phyloP scores from a whole-genome alignment of 768 basidiomycete genomes.

The Scleroderma bovista region DNA sequence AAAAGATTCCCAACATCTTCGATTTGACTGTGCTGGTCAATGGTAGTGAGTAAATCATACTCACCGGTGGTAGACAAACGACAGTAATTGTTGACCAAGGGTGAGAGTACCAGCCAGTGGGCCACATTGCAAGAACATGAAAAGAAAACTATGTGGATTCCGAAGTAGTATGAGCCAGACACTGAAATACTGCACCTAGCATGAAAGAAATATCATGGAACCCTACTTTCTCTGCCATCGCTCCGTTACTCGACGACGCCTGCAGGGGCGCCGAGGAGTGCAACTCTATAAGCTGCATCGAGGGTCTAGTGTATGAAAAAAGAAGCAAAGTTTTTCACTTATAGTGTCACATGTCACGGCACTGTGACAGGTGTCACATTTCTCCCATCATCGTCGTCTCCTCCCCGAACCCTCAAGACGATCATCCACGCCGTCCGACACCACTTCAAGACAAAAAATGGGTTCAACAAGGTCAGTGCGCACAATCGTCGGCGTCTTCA shows the following conservation, averaged over 20 bases:
- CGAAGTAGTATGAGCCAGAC: too few relatives aligned
- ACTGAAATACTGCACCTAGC: too few relatives aligned
- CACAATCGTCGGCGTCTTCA: background rate
- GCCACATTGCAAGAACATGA: too few relatives aligned
- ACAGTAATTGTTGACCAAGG: too few relatives aligned
- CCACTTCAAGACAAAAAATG: slow-evolving; percentile 49
- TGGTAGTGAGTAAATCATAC: too few relatives aligned
- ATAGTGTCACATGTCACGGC: slow-evolving; percentile 16
- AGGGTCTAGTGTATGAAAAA: slow-evolving; percentile 21
- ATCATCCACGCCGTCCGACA: slow-evolving; percentile 19
- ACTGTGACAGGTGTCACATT: slow-evolving; percentile 26
- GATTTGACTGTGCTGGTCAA: too few relatives aligned
- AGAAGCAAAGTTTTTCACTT: slow-evolving; percentile 2
- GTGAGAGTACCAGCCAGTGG: too few relatives aligned
- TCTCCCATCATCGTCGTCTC: background rate
- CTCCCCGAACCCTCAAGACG: slow-evolving; percentile 10
- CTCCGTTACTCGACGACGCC: slow-evolving; percentile 56
- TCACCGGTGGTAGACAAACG: too few relatives aligned
- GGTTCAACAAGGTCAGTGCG: slow-evolving; percentile 72
- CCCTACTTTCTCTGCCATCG: slow-evolving; percentile 41
- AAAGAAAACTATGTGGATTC: too few relatives aligned
- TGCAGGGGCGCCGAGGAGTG: slow-evolving; percentile 39
- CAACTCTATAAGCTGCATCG: slow-evolving; percentile 41
- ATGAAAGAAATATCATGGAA: too few relatives aligned
- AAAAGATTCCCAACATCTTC: too few relatives aligned